Evolutionary conservation across 176 grass and related monocot species (phyloP).

Genomic region (Saccharum officinarum): DNA sequence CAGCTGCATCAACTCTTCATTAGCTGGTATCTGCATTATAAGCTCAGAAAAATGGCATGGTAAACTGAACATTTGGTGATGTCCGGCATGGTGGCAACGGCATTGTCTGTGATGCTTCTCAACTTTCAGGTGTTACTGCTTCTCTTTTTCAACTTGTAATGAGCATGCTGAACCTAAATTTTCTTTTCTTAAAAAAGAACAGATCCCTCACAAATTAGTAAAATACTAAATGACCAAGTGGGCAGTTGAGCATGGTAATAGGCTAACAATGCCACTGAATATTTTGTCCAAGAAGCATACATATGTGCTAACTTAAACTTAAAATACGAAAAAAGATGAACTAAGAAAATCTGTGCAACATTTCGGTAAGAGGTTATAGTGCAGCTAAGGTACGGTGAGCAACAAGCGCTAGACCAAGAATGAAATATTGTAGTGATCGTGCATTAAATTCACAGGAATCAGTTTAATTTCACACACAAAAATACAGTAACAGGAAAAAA

Average conservation of each 20-base stretch:
- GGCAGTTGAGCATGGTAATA: neutral
- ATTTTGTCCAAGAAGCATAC: neutral
- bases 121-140: neutral
- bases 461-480: too few relatives aligned
- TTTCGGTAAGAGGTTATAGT: too few relatives aligned
- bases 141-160: conserved; percentile 4
- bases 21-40: neutral
- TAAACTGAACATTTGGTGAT: neutral
- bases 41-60: neutral
- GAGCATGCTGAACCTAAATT: neutral
- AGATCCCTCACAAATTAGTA: neutral
- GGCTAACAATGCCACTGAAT: neutral
- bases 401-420: too few relatives aligned
- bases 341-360: neutral
- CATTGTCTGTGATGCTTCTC: neutral
- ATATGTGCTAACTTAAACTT: neutral
- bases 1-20: neutral
- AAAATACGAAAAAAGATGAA: neutral
- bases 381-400: too few relatives aligned
- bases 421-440: too few relatives aligned
- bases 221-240: neutral
- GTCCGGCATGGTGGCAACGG: too few relatives aligned
- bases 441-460: too few relatives aligned
- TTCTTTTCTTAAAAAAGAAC: neutral
- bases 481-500: too few relatives aligned